Evolutionary conservation across 768 basidiomycete species (phyloP).

Genomic region (Phanerochaete carnosa): DNA sequence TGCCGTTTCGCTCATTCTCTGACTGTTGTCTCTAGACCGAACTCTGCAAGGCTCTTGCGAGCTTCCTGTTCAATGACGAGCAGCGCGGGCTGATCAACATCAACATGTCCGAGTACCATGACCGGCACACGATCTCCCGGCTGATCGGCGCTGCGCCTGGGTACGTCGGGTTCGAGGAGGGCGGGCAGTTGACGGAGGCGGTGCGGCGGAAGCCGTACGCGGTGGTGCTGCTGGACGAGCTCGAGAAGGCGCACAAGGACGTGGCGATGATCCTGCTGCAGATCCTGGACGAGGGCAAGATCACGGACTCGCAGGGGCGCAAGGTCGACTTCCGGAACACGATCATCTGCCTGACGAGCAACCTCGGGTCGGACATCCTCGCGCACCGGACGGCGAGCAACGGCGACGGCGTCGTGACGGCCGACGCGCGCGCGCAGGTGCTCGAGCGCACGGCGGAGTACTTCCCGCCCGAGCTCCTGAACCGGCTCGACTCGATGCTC

Average conservation of each 20-base stretch:
- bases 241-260: slow-evolving; percentile 87
- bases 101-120: slow-evolving; percentile 97
- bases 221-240: slow-evolving; percentile 65
- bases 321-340: slow-evolving; percentile 94
- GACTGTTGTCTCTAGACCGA: slow-evolving; percentile 57
- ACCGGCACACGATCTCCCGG: slow-evolving; percentile 86
- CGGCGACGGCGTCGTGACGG: slow-evolving; percentile 59
- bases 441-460: slow-evolving; percentile 71
- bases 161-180: slow-evolving; percentile 76
- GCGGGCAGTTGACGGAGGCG: slow-evolving; percentile 41
- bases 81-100: slow-evolving; percentile 87
- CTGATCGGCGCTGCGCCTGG: slow-evolving; percentile 93
- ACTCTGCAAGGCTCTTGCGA: slow-evolving; percentile 82
- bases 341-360: slow-evolving; percentile 87
- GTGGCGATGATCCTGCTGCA: slow-evolving; percentile 89
- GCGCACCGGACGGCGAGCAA: slow-evolving; percentile 63
- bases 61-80: slow-evolving; percentile 89
- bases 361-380: slow-evolving; percentile 79
- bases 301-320: slow-evolving; percentile 90
- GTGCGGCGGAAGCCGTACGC: slow-evolving; percentile 67
- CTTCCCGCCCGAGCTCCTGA: slow-evolving; percentile 89
- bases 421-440: slow-evolving; percentile 61
- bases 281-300: slow-evolving; percentile 84
- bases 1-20: slow-evolving; percentile 20
- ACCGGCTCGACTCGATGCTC: slow-evolving; percentile 82